phyloP scores from a whole-genome alignment of 2,329 filamentous ascomycete species.

The Calonectria montana region DNA sequence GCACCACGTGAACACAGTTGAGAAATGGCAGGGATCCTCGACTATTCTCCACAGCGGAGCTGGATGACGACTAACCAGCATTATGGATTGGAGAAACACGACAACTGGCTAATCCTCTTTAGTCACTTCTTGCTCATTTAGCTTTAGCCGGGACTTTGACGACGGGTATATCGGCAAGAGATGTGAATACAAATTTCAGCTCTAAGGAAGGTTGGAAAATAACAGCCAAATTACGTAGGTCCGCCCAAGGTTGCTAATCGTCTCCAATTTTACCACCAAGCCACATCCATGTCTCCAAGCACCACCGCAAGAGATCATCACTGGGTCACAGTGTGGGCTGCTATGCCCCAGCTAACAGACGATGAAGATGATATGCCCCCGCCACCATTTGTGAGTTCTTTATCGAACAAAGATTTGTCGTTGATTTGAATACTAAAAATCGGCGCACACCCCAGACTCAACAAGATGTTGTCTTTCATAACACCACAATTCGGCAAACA shows the following conservation, averaged over 20 bases:
- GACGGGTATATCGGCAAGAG: not conserved
- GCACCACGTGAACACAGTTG: not conserved
- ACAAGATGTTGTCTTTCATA: not conserved
- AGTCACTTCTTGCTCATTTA: not conserved
- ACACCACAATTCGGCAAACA: constrained; percentile 4
- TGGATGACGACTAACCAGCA: not conserved
- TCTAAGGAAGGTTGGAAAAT: too few relatives aligned
- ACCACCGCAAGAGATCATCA: not conserved
- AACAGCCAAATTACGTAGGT: not conserved
- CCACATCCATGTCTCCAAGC: not conserved
- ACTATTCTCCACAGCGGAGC: not conserved
- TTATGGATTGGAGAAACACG: not conserved
- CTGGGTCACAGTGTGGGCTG: constrained; percentile 27
- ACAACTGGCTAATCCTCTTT: not conserved
- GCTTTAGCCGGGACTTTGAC: not conserved
- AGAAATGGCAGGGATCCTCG: not conserved
- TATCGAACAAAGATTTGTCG: not conserved
- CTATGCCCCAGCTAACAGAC: constrained; percentile 2
- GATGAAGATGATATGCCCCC: not conserved
- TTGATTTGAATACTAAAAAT: not conserved
- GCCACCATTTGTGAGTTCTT: not conserved
- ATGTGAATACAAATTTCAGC: not conserved
- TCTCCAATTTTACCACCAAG: not conserved
- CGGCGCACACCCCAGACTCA: not conserved
- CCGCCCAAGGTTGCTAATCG: not conserved